Conservation (phyloP, 2,329 filamentous ascomycete species). For the Sporothrix brunneoviolacea region DNA sequence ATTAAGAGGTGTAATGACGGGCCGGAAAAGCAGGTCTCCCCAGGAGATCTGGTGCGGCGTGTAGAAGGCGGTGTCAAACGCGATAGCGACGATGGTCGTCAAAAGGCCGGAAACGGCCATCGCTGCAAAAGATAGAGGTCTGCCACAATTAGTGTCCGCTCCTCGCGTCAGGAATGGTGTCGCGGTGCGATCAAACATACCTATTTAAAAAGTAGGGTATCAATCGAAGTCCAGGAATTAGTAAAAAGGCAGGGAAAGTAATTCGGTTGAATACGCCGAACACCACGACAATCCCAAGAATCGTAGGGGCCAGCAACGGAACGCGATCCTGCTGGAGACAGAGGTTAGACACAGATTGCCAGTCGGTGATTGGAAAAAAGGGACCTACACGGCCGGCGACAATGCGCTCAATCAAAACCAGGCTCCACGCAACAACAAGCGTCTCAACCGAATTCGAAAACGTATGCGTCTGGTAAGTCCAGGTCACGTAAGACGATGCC, state of each 20-base stretch:
- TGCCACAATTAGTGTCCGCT: slow-evolving; percentile 21
- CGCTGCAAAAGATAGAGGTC: slow-evolving; percentile 54
- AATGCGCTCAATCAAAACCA: slow-evolving; percentile 87
- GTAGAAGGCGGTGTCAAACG: slow-evolving; percentile 83
- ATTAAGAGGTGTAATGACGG: slow-evolving; percentile 70
- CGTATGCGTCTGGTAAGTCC: slow-evolving; percentile 97
- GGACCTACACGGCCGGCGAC: slow-evolving; percentile 68
- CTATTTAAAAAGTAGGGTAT: slow-evolving; percentile 79
- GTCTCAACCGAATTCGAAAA: slow-evolving; percentile 98
- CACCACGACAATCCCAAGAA: slow-evolving; percentile 74
- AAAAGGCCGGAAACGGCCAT: slow-evolving; percentile 58
- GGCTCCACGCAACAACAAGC: slow-evolving; percentile 82
- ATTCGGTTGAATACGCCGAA: slow-evolving; percentile 94
- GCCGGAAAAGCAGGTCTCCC: slow-evolving; percentile 54
- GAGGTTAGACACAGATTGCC: background rate
- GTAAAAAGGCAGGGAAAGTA: slow-evolving; percentile 88
- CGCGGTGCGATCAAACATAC: slow-evolving; percentile 43
- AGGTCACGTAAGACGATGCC: slow-evolving; percentile 95
- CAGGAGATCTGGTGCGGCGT: slow-evolving; percentile 55
- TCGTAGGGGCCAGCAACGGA: slow-evolving; percentile 65
- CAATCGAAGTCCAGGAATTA: slow-evolving; percentile 76
- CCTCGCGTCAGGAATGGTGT: background rate
- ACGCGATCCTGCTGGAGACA: slow-evolving; percentile 54
- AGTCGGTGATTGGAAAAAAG: too few relatives aligned
- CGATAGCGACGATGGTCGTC: slow-evolving; percentile 66